Evolutionary conservation across 1,284 basidiomycete species (phyloP).

Genomic region (Naganishia albida): DNA sequence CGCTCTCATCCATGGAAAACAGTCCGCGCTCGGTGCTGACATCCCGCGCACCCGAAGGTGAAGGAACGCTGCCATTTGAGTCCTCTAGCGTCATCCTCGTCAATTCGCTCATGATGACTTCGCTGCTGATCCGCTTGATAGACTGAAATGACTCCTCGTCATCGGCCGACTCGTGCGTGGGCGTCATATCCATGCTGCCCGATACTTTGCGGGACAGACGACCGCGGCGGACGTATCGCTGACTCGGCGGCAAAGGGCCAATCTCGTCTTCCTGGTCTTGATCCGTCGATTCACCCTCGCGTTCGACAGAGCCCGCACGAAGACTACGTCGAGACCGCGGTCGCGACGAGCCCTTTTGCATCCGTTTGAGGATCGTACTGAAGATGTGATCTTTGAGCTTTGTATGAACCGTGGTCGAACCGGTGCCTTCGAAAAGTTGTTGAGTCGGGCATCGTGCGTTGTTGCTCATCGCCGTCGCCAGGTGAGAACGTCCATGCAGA

Average conservation of each 20-base stretch:
- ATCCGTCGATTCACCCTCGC: constrained; percentile 28
- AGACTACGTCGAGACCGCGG: constrained; percentile 34
- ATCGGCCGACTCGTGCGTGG: constrained; percentile 37
- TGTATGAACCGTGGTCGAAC: constrained; percentile 87
- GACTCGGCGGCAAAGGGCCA: constrained; percentile 36
- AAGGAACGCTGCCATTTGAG: neutral
- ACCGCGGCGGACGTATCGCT: constrained; percentile 53
- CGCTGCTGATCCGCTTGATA: constrained; percentile 64
- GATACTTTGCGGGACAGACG: constrained; percentile 14
- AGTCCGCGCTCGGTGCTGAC: constrained; percentile 48
- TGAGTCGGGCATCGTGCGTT: constrained; percentile 42
- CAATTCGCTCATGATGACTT: constrained; percentile 49
- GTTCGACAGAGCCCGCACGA: constrained; percentile 9
- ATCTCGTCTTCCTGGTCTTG: constrained; percentile 28
- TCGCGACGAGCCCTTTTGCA: constrained; percentile 51
- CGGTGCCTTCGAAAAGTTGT: constrained; percentile 75
- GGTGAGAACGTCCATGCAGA: constrained; percentile 35
- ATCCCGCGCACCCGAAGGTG: constrained; percentile 34
- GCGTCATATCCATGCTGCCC: constrained; percentile 33
- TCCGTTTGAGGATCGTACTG: constrained; percentile 73
- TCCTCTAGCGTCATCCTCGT: constrained; percentile 30
- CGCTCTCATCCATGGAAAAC: constrained; percentile 56
- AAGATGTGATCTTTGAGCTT: constrained; percentile 92
- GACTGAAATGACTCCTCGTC: constrained; percentile 37
- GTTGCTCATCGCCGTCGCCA: neutral